Base-by-base conservation (phyloP, 306 rosid species). In the Trifolium dubium region DNA sequence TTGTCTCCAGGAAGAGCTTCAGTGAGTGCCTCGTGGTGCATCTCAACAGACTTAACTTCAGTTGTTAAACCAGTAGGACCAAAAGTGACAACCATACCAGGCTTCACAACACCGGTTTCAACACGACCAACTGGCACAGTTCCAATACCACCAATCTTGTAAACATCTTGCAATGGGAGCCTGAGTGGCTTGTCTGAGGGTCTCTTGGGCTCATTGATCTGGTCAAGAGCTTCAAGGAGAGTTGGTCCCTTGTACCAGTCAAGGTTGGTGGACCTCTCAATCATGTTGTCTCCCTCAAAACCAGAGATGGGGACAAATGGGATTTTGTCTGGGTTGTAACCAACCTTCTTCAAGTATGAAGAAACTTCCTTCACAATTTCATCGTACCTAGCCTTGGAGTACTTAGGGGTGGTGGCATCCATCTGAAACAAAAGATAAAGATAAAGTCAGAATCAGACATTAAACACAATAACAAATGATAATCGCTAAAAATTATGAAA, bases 371-470 rank as follows among this genome's bases (percentile, higher is more conserved):
- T 82, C 70, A 84, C 58, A 30, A 81, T 82, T 82, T 82, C 85
- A 19, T 86, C 87, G 28, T 81, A 83, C 77, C 87, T 81, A 1
- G 82, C 87, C 82, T 86, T 86, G 0, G 89, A 83, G 69, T 86
- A 86, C 79, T 86, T 83, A 6, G 89, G 90, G 5, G 87, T 86
- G n/a, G 90, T 86, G 10, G 87, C 90, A 64, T 86, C 90, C 85
- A 82, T 82, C 85, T 81, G 59, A 11, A 30, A 54, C 19, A 63
- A 43, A 2, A 14, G 1, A 80, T 17, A 3, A 0, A 29, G 1
- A 8, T 34, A 1, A 12, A 2, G 9, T 75, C 4, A 55, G 18
- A 28, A 43, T 14, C 12, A 0, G 12, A 2, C 14, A 43, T 9
- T 3, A 10, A 9, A 17, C 1, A 1, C 0, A 39, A 12, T 5